Base-by-base conservation (phyloP, 305 asterid species). In the Striga hermonthica region DNA sequence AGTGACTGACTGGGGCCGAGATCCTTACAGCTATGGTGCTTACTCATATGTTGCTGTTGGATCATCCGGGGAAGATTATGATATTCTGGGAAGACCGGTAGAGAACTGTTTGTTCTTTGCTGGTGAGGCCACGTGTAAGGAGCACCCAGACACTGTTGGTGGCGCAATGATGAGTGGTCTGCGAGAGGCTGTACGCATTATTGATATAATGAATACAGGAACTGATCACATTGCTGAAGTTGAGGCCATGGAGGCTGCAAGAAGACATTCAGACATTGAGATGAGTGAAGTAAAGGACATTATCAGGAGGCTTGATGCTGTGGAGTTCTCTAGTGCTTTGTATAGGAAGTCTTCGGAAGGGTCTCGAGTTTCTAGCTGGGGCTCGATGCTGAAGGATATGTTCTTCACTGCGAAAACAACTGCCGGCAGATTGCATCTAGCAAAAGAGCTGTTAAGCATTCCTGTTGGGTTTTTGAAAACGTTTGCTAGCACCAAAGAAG, bases 81-180 rank as follows among this genome's bases (percentile, higher is more conserved):
- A 91, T 78, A 79, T 84, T 70, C 74, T 94, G 74, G 98, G 98
- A 57, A 80, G 85, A 79, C 99, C 99, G 7, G 96, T 94, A 41
- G 91, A 89, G 64, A 86, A 86, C 68, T 91, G 94, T 74, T 76
- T 94, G 74, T 94, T 94, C 80, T 94, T 94, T 85, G 99, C 99
- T 61, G 99, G 99, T 76, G 99, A 94, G 80, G 98, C 99, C 54
- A 94, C 99, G 11, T 94, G 99, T 79, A 91, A 94, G 87, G 99
- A 94, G 83, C 98, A 94, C 76, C 99, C 99, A 44, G 99, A 94
- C 80, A 94, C 99, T 37, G 99, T 94, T 76, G 99, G 99, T 72
- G 99, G 99, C 73, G 99, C 99, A 73, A 91, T 94, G 93, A 81
- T 94, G 91, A 91, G 99, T 66, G 99, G 98, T 62, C 88, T 94